phyloP scores from a whole-genome alignment of 345 rosid species.

The Erodium maritimum region DNA sequence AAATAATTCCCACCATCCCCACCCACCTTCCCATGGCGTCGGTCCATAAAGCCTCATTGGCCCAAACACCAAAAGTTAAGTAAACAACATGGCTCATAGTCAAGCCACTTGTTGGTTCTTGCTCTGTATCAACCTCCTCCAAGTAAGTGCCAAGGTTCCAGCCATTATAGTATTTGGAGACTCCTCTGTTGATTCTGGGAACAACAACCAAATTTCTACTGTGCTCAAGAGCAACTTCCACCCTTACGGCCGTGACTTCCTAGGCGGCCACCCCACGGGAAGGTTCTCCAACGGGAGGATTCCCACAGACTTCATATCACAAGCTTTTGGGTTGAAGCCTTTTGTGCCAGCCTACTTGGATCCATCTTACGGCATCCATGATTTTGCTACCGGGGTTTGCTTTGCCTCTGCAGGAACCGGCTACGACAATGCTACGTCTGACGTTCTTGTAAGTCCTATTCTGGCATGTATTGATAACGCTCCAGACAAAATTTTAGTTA shows the following conservation, averaged over 20 bases:
- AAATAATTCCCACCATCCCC: no score
- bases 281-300: conserved; percentile 73
- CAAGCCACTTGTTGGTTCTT: conserved; percentile 13
- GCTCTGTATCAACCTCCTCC: conserved; percentile 21
- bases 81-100: no score
- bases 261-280: conserved; percentile 49
- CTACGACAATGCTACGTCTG: conserved; percentile 63
- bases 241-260: conserved; percentile 75
- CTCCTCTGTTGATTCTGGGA: conserved; percentile 71
- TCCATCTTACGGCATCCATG: conserved; percentile 40
- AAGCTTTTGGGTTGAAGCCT: conserved; percentile 63
- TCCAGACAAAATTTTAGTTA: no score
- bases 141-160: conserved; percentile 29
- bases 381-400: conserved; percentile 73
- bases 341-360: conserved; percentile 69
- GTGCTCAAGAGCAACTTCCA: conserved; percentile 52
- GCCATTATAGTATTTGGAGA: no score
- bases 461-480: not conserved
- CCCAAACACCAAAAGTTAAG: no score
- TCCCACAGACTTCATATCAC: conserved; percentile 57
- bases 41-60: no score
- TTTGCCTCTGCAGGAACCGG: no score
- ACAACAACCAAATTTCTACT: conserved; percentile 65
- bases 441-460: conserved; percentile 49
- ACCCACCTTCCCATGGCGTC: no score